Percentiles rank a stretch among this genome's conserved stretches.
Evolutionary conservation across 495 filamentous ascomycete genomes (phyloP).

Genomic region (Pseudevernia furfuracea): DNA sequence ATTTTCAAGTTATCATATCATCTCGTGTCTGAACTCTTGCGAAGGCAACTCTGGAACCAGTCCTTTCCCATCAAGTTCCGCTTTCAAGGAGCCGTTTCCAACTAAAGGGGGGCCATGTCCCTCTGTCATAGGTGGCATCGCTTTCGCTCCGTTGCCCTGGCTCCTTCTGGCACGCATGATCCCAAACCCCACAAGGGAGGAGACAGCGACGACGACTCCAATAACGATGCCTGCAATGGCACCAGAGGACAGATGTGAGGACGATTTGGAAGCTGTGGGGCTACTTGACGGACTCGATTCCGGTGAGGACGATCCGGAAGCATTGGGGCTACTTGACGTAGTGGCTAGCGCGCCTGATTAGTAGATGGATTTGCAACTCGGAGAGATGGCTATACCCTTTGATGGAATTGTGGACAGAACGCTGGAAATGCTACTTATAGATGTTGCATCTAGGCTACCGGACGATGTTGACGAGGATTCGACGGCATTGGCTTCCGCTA

Average conservation of each 20-base stretch:
- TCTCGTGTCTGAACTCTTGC: not conserved
- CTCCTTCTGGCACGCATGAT: not conserved
- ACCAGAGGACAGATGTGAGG: constrained; percentile 2
- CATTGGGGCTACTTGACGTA: too few relatives aligned
- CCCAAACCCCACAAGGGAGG: not conserved
- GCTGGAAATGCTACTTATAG: not conserved
- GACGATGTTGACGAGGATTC: constrained; percentile 2
- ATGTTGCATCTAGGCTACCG: not conserved
- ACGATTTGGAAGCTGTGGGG: not conserved
- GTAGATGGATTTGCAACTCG: not conserved
- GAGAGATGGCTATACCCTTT: not conserved
- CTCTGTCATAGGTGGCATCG: not conserved
- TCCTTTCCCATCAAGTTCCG: not conserved
- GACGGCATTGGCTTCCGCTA: not conserved
- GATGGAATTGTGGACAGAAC: not conserved
- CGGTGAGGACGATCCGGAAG: not conserved
- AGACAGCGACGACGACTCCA: not conserved
- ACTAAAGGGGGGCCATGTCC: not conserved
- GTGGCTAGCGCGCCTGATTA: not conserved
- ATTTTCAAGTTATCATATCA: not conserved
- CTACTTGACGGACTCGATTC: not conserved
- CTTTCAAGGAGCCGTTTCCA: not conserved
- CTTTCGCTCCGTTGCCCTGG: not conserved
- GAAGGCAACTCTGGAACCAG: not conserved
- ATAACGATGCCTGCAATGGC: constrained; percentile 9